Evolutionary conservation across 768 basidiomycete species (phyloP).

Genomic region (Leccinum olivaceopallidum): DNA sequence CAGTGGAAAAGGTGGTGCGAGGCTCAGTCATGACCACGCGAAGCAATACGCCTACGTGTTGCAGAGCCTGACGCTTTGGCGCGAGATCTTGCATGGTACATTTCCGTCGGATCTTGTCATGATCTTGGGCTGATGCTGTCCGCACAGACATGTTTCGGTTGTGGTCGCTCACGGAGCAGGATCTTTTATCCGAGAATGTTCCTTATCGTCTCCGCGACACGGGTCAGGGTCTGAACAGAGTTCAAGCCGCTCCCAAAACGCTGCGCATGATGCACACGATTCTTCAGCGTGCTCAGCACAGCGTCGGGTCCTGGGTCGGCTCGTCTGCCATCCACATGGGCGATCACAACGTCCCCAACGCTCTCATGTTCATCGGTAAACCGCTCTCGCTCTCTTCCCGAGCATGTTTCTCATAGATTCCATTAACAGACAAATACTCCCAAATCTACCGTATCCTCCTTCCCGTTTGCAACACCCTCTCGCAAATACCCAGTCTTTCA

Average conservation of each 20-base stretch:
- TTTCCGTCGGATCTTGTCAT: not conserved
- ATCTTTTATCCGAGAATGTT: conserved; percentile 73
- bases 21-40: conserved; percentile 80
- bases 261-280: conserved; percentile 90
- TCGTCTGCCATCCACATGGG: conserved; percentile 90
- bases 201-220: conserved; percentile 84
- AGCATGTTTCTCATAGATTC: not conserved
- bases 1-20: conserved; percentile 76
- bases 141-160: conserved; percentile 81
- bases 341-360: conserved; percentile 62
- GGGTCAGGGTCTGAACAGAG: conserved; percentile 88
- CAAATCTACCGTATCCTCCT: conserved; percentile 89
- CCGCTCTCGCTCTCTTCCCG: not conserved
- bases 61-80: conserved; percentile 86
- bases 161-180: conserved; percentile 80
- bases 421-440: conserved; percentile 71
- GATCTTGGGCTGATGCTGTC: conserved; percentile 4
- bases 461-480: conserved; percentile 81
- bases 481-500: conserved; percentile 65
- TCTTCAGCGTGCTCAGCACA: conserved; percentile 78
- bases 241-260: conserved; percentile 84
- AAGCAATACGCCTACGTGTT: conserved; percentile 86
- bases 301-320: conserved; percentile 82
- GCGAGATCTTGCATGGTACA: conserved; percentile 80
- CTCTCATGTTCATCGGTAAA: conserved; percentile 79